Evolutionary conservation across 208 protist species (phyloP).

Genomic region (Perkinsela sp.): DNA sequence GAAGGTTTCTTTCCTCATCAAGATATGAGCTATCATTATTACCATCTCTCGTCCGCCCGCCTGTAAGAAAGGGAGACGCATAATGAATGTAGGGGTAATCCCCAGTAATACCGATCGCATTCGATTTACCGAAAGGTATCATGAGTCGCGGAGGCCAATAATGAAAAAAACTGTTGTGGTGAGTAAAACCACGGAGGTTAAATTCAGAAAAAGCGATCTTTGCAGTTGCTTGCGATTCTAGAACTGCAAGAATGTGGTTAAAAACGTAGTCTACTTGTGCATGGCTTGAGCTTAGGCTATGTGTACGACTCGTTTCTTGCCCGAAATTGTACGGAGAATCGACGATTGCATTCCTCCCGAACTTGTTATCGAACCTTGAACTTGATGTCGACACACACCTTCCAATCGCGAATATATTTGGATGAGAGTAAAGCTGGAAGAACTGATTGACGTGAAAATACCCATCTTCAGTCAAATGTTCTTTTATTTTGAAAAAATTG

Average conservation of each 20-base stretch:
- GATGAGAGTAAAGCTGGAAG: conserved; percentile 35
- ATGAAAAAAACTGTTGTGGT: not conserved
- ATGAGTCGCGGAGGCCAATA: conserved; percentile 15
- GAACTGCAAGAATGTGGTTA: not conserved
- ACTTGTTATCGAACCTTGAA: conserved; percentile 35
- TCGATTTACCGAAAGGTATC: conserved; percentile 27
- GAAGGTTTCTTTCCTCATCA: conserved; percentile 32
- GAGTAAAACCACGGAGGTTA: not conserved
- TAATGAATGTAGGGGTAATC: not conserved
- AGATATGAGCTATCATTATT: conserved; percentile 31
- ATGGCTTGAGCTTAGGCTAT: conserved; percentile 14
- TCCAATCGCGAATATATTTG: conserved; percentile 32
- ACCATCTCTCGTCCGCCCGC: conserved; percentile 29
- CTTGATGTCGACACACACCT: conserved; percentile 42
- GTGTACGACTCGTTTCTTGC: not conserved
- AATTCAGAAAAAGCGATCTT: not conserved
- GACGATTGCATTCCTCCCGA: conserved; percentile 18
- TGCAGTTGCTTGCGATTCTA: not conserved
- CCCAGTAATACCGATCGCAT: conserved; percentile 15
- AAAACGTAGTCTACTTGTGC: conserved; percentile 14
- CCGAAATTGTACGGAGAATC: conserved; percentile 22
- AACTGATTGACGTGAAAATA: conserved; percentile 49
- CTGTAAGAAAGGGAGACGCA: conserved; percentile 17
- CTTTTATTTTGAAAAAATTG: conserved; percentile 18
- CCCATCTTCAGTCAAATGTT: conserved; percentile 29